Base-by-base conservation (phyloP, 805 yeast genomes). In the Wickerhamiella musiphila region DNA sequence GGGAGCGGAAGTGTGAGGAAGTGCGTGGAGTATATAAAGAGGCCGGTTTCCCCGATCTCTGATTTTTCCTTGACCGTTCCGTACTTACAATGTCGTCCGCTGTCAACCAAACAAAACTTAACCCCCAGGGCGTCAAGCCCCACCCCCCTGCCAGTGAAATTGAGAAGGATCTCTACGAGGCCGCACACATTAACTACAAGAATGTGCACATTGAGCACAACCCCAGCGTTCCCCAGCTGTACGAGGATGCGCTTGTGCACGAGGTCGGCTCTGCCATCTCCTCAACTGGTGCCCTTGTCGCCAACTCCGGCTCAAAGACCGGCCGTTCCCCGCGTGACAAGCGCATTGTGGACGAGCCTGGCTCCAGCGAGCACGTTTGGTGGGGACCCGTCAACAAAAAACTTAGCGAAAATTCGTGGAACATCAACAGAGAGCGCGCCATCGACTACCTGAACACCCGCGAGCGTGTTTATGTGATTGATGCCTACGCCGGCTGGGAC, bases 301-400 rank as follows among this genome's bases (percentile, higher is more conserved):
- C 98, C 29, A 84, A 72, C 61, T 82, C 94, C 14, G 98, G 98
- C 52, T 63, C 70, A 44, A 86, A 86, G 63, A 86, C 96, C 34
- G 98, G 98, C 51, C 77, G 98, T 61, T 86, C 95, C 22, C 98
- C 98, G 55, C 79, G 78, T 65, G 98, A 86, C 63, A 86, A 86
- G 60, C 78, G 98, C 63, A 81, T 86, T 56, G 95, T 86, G 41
- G 95, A 84, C 49, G 96, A 90, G 64, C 77, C 70, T 47, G 67
- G 90, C 32, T 82, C 94, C 24, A 60, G 68, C 38, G 68, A 79
- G 37, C 64, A 84, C 51, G 72, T 86, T 47, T 86, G 98, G 98
- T 86, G 98, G 98, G 98, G 98, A 17, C 96, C 96, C 2, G 98
- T 86, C 45, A 86, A 86, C 65, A 82, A 78, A 61, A 79, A 86